Conservation (phyloP, 1,139 yeast species). For the Saccharomycopsis crataegensis region DNA sequence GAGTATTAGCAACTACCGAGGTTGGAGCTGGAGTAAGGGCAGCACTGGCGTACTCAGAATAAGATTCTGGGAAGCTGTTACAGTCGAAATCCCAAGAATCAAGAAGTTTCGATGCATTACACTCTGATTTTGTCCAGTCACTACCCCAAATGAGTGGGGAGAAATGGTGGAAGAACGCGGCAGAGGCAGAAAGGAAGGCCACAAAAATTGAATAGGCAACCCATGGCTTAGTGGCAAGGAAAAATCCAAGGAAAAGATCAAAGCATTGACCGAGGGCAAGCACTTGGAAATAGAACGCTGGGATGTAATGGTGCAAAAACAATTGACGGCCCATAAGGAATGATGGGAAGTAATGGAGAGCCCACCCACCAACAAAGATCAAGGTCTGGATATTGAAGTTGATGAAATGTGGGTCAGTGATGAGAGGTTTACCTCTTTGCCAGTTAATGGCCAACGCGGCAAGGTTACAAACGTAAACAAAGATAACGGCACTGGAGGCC, state of each 20-base stretch:
- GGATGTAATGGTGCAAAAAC: constrained; percentile 88
- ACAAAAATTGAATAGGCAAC: constrained; percentile 40
- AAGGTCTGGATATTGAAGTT: constrained; percentile 68
- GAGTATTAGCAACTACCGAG: constrained; percentile 12
- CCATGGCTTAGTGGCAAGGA: constrained; percentile 36
- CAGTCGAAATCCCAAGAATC: constrained; percentile 86
- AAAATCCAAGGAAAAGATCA: constrained; percentile 54
- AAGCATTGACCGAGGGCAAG: constrained; percentile 77
- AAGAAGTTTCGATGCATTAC: constrained; percentile 54
- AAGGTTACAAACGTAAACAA: constrained; percentile 47
- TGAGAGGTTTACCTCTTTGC: constrained; percentile 57
- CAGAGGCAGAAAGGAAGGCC: constrained; percentile 42
- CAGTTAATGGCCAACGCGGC: constrained; percentile 57
- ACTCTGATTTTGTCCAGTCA: constrained; percentile 70
- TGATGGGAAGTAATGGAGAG: constrained; percentile 77
- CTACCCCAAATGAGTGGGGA: constrained; percentile 73
- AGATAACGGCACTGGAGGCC: constrained; percentile 57
- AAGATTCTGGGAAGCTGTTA: constrained; percentile 39
- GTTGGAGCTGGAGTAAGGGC: neutral
- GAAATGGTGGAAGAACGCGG: constrained; percentile 53
- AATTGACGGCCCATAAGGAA: constrained; percentile 91
- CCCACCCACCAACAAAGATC: constrained; percentile 74
- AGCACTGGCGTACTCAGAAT: constrained; percentile 13
- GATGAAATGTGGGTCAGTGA: constrained; percentile 47
- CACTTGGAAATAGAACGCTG: constrained; percentile 83